Conservation (phyloP, 2,329 filamentous ascomycete genomes). For the Beauveria sp. region DNA sequence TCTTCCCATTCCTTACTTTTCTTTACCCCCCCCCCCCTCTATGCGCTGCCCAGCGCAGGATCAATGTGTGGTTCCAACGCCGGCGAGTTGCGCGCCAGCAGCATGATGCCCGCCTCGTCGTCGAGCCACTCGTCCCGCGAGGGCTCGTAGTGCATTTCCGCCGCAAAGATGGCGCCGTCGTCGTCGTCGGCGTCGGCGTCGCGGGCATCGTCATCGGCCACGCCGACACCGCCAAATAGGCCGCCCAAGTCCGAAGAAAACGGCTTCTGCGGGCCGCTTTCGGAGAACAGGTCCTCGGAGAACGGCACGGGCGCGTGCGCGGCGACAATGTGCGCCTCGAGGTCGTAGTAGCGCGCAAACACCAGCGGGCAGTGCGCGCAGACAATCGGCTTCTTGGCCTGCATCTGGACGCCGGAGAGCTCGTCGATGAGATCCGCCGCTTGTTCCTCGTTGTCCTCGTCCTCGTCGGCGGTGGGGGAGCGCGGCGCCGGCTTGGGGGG, state of each 20-base stretch:
- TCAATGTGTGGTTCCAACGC: constrained; percentile 23
- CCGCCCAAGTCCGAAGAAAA: constrained; percentile 8
- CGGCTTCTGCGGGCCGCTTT: constrained; percentile 13
- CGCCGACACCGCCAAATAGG: constrained; percentile 17
- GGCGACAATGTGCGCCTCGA: constrained; percentile 36
- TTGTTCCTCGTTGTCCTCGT: constrained; percentile 6
- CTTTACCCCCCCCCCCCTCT: not conserved
- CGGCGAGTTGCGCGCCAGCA: constrained; percentile 25
- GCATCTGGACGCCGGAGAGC: constrained; percentile 33
- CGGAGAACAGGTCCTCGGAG: constrained; percentile 14
- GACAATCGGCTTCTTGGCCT: constrained; percentile 33
- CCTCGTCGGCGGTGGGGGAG: not conserved
- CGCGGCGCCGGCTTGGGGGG: constrained; percentile 24
- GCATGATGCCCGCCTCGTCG: constrained; percentile 37
- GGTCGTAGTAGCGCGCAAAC: constrained; percentile 44
- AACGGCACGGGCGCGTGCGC: constrained; percentile 19
- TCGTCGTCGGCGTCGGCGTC: constrained; percentile 18
- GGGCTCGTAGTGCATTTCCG: constrained; percentile 24
- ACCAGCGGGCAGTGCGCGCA: constrained; percentile 39
- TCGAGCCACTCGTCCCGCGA: constrained; percentile 35
- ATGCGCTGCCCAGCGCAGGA: constrained; percentile 20
- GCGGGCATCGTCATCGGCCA: not conserved
- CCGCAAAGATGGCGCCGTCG: constrained; percentile 22
- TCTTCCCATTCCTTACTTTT: no score
- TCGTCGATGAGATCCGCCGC: constrained; percentile 31